phyloP scores from a whole-genome alignment of 257 asterid species.

The Scutellaria galericulata region DNA sequence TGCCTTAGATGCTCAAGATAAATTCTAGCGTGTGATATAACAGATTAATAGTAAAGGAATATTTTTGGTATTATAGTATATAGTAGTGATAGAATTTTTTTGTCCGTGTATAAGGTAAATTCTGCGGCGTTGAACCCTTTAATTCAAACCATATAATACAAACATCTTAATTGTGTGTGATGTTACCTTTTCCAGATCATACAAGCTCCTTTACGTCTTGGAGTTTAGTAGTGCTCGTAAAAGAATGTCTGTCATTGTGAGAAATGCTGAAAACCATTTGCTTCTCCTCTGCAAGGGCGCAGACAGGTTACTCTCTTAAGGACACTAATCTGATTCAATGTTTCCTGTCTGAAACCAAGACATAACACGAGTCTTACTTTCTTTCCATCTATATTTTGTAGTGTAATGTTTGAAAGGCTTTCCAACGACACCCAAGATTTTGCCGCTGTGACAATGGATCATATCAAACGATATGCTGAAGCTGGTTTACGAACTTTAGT shows the following conservation, averaged over 20 bases:
- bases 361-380: conserved; percentile 11
- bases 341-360: conserved; percentile 26
- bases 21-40: too few relatives aligned
- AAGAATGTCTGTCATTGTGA: conserved; percentile 94
- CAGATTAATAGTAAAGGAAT: too few relatives aligned
- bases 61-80: too few relatives aligned
- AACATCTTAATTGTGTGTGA: conserved; percentile 7
- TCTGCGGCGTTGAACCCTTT: too few relatives aligned
- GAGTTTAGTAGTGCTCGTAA: conserved; percentile 95
- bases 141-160: neutral
- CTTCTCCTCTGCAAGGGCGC: conserved; percentile 95
- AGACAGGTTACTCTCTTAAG: conserved; percentile 65
- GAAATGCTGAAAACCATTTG: conserved; percentile 67
- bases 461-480: conserved; percentile 79
- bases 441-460: conserved; percentile 64
- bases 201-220: conserved; percentile 76
- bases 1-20: too few relatives aligned
- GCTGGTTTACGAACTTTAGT: conserved; percentile 92
- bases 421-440: conserved; percentile 52
- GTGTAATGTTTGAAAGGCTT: conserved; percentile 87
- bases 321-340: conserved; percentile 2
- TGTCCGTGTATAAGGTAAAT: too few relatives aligned
- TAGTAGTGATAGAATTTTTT: too few relatives aligned
- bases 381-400: conserved; percentile 40
- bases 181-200: conserved; percentile 60